phyloP scores from a whole-genome alignment of 2,329 filamentous ascomycete species.

The Cladobotryum protrusum region DNA sequence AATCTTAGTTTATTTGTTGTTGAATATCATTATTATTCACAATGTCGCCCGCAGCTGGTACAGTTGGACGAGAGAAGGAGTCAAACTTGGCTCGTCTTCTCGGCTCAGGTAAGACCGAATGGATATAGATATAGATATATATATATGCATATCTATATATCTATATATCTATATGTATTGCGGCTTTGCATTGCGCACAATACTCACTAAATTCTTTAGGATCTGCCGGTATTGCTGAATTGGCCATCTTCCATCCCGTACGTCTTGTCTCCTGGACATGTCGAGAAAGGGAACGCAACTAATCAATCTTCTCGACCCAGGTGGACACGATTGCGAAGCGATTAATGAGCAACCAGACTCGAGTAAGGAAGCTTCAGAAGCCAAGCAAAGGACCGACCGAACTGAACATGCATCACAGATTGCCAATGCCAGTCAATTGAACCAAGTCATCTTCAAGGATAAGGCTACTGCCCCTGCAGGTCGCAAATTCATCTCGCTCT shows the following conservation, averaged over 20 bases:
- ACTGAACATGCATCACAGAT: conserved; percentile 24
- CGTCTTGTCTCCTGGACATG: conserved; percentile 22
- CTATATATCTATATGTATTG: no score
- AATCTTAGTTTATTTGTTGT: neutral
- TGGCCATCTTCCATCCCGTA: conserved; percentile 89
- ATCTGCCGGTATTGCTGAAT: conserved; percentile 85
- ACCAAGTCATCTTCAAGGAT: conserved; percentile 90
- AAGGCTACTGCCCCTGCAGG: conserved; percentile 64
- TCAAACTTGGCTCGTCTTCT: conserved; percentile 81
- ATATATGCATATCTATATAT: neutral
- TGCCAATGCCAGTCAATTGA: conserved; percentile 54
- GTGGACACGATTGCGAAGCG: conserved; percentile 98
- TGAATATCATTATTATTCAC: conserved; percentile 15
- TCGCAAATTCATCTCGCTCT: conserved; percentile 87
- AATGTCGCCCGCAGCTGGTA: conserved; percentile 55
- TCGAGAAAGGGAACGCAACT: neutral
- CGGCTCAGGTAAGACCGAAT: conserved; percentile 67
- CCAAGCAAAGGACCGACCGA: conserved; percentile 5
- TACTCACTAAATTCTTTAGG: conserved; percentile 43
- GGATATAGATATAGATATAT: conserved; percentile 11
- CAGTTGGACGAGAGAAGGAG: conserved; percentile 60
- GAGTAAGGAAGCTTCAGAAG: conserved; percentile 46
- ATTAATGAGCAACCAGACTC: conserved; percentile 93
- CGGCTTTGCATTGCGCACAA: neutral
- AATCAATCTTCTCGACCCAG: conserved; percentile 34